Evolutionary conservation across 768 basidiomycete genomes (phyloP).

Genomic region (Candolleomyces aberdarensis): DNA sequence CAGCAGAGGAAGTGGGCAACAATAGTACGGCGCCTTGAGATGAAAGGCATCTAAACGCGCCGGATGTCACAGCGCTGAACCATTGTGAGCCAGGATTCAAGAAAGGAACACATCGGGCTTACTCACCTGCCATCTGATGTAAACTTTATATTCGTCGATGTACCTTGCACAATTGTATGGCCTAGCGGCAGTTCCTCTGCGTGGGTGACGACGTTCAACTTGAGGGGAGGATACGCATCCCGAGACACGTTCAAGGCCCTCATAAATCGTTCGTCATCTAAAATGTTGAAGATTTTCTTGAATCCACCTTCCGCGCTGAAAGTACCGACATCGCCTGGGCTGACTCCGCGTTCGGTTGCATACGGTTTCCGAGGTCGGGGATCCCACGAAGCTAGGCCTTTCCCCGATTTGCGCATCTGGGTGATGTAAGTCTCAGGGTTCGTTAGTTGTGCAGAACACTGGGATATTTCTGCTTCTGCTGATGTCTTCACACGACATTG

Average conservation of each 20-base stretch:
- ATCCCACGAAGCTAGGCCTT: neutral
- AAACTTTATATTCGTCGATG: neutral
- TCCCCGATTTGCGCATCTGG: neutral
- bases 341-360: neutral
- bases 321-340: neutral
- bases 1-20: neutral
- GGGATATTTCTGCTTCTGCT: too few relatives aligned
- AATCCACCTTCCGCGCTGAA: neutral
- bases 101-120: neutral
- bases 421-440: neutral
- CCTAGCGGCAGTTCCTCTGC: neutral
- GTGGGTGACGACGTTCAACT: neutral
- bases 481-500: too few relatives aligned
- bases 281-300: neutral
- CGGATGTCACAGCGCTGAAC: neutral
- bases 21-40: neutral
- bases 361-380: neutral
- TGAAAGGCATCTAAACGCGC: neutral
- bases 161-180: neutral
- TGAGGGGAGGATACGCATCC: neutral
- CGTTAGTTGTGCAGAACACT: too few relatives aligned
- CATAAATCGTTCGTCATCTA: neutral
- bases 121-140: neutral
- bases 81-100: neutral
- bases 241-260: neutral